phyloP scores from a whole-genome alignment of 129 eudicot species.

The Pseudognaphalium luteoalbum region DNA sequence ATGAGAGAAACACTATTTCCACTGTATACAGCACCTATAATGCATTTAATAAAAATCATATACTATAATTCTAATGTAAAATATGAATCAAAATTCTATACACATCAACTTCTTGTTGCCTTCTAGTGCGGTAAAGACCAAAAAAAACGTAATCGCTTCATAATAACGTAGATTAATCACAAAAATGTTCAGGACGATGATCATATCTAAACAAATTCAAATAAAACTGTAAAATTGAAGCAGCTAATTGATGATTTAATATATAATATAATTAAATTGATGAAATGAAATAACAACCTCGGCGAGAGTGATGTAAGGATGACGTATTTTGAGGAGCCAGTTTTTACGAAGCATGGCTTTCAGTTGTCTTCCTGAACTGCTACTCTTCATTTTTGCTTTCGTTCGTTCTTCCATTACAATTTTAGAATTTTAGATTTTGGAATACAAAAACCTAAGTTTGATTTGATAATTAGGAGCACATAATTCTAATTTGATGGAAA shows the following conservation, averaged over 20 bases:
- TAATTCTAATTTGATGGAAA: too few relatives aligned
- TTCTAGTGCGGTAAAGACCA: too few relatives aligned
- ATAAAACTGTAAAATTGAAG: slow-evolving; percentile 1
- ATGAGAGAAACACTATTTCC: background rate
- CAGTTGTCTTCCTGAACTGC: slow-evolving; percentile 67
- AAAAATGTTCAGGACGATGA: background rate
- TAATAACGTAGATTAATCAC: too few relatives aligned
- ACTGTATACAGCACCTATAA: background rate
- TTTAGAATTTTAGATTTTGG: background rate
- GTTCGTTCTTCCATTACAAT: slow-evolving; percentile 32
- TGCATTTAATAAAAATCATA: background rate
- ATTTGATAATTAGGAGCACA: background rate
- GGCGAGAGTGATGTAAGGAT: slow-evolving; percentile 79
- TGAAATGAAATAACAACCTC: slow-evolving; percentile 47
- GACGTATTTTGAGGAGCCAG: slow-evolving; percentile 92
- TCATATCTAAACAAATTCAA: background rate
- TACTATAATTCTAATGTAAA: background rate
- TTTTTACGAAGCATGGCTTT: slow-evolving; percentile 96
- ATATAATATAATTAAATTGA: too few relatives aligned
- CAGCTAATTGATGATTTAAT: background rate
- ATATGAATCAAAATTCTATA: background rate
- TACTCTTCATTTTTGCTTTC: slow-evolving; percentile 27
- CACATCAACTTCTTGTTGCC: background rate
- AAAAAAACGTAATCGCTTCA: background rate
- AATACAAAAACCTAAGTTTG: background rate